Conservation (phyloP, 208 protist genomes). For the Phytomonas francai region DNA sequence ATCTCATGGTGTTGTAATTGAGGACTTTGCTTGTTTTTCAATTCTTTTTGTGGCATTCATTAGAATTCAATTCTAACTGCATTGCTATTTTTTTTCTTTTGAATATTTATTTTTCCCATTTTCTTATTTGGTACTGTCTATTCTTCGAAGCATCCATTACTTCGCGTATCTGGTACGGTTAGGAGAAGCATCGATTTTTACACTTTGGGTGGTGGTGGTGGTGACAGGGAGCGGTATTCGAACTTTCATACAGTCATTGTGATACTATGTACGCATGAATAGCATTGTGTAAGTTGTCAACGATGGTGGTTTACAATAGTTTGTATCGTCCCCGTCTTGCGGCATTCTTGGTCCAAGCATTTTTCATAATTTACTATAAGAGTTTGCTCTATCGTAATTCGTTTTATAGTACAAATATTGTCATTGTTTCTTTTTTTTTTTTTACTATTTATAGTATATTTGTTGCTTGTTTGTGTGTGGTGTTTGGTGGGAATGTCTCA, state of each 20-base stretch:
- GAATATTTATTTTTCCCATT: background rate
- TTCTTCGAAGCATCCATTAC: background rate
- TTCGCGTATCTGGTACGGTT: background rate
- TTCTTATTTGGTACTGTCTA: background rate
- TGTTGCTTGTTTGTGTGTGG: background rate
- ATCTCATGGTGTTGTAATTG: background rate
- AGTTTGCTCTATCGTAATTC: background rate
- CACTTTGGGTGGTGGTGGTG: background rate
- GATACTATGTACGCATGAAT: background rate
- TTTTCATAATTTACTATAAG: background rate
- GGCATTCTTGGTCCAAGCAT: background rate
- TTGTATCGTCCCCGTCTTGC: background rate
- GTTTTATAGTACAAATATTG: slow-evolving; percentile 1
- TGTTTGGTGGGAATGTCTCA: slow-evolving; percentile 2
- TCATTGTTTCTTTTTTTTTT: slow-evolving; percentile 1
- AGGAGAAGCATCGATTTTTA: background rate
- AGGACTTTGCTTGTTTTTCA: background rate
- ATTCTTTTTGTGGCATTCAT: background rate
- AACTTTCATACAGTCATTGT: background rate
- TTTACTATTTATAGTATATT: slow-evolving; percentile 10
- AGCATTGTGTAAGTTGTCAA: background rate
- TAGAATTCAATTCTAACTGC: background rate
- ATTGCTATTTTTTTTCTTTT: background rate
- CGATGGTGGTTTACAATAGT: background rate
- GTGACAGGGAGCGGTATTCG: background rate